Evolutionary conservation across 495 filamentous ascomycete genomes (phyloP), one percentile per base, ranked within the genome.

Genomic region (Physcia stellaris): DNA sequence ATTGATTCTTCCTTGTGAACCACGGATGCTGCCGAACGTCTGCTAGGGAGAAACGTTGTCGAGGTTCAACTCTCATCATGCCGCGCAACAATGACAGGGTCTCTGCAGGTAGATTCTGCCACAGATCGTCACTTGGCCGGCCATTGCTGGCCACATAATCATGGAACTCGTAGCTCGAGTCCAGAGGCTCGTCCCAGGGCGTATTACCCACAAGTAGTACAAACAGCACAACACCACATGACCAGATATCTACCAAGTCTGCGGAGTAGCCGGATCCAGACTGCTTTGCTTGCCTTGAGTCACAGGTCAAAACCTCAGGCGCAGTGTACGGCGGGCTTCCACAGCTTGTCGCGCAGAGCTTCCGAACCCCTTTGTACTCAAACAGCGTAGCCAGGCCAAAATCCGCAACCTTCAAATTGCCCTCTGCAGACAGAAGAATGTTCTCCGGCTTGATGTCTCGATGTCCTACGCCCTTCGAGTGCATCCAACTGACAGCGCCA

Each of bases 291-390:
- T 55, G 64, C 38, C 58, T 64, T 12, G 49, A 59, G 32, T 65
- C 65, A 39, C 60, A 58, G 17, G 56, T 61, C 29, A 83, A 67
- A n/a, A 98, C 84, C 58, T 99, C 90, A 1, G 90, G 90, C 1
- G 90, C 90, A 45, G 95, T 93, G 53, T 99, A 99, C 4, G 90
- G 90, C 13, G 90, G 90, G 53, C 86, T 94, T 15, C 90, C 90
- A 53, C 90, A 99, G 52, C 95, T 83, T 3, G 86, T 93, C 18
- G 71, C 74, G 42, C 80, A 90, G 24, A 77, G 59, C 51, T 93
- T 88, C 37, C 70, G 70, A 35, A 75, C 68, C 3, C 84, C 86
- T 52, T 86, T 80, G 60, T 87, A 83, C 51, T 84, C 76, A 51
- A 94, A 94, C 51, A 94, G 67, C n/a, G 84, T 84, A 3, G 90